Evolutionary conservation across 2,329 filamentous ascomycete species (phyloP).

Genomic region (Aschersonia sp.): DNA sequence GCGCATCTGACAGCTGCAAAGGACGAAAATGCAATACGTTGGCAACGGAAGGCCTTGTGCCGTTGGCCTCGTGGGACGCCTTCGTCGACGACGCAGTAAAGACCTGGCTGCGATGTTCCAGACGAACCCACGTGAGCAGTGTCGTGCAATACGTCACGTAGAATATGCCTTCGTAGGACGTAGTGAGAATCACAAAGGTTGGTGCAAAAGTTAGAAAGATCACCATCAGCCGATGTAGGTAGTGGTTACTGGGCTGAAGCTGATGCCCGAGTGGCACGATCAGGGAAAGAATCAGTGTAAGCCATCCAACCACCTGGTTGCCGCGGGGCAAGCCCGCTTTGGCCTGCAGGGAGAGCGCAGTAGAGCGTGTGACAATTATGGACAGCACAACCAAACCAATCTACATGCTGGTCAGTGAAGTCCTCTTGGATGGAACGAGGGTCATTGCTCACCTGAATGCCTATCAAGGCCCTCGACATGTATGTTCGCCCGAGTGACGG

Average conservation of each 20-base stretch:
- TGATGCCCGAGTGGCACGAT: constrained; percentile 70
- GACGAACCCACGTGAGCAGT: constrained; percentile 76
- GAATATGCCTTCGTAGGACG: constrained; percentile 94
- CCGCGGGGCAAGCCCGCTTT: constrained; percentile 74
- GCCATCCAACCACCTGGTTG: constrained; percentile 78
- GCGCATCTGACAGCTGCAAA: constrained; percentile 67
- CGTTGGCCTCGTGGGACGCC: neutral
- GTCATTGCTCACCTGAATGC: constrained; percentile 41
- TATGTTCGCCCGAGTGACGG: constrained; percentile 5
- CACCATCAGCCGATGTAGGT: constrained; percentile 76
- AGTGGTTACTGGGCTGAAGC: constrained; percentile 68
- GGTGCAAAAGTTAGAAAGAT: constrained; percentile 90
- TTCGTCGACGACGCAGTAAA: neutral
- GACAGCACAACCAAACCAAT: constrained; percentile 67
- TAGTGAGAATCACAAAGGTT: constrained; percentile 88
- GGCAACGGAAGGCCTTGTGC: neutral
- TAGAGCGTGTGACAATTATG: constrained; percentile 77
- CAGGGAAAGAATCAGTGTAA: constrained; percentile 61
- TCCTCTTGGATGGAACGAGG: neutral
- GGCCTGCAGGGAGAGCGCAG: constrained; percentile 70
- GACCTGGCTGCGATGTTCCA: constrained; percentile 47
- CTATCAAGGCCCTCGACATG: constrained; percentile 36
- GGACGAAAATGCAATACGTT: constrained; percentile 33
- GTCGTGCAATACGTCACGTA: constrained; percentile 80
- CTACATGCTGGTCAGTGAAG: constrained; percentile 16